phyloP scores from a whole-genome alignment of 306 rosid genomes.

The Glycine latifolia region DNA sequence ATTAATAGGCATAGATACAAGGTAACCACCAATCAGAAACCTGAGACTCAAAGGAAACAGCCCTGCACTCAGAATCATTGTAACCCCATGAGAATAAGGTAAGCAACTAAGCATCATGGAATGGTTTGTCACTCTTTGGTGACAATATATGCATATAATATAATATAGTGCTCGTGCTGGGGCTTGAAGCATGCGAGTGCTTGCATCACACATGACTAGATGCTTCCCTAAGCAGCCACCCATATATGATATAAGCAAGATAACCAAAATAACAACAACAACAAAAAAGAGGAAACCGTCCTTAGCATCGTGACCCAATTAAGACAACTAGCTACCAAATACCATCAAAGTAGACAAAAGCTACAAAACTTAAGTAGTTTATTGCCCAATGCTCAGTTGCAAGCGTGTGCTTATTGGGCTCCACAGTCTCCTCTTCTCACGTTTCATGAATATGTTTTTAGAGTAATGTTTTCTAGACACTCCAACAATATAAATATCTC shows the following conservation, averaged over 20 bases:
- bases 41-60: too few relatives aligned
- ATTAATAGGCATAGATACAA: too few relatives aligned
- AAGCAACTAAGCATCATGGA: slow-evolving; percentile 6
- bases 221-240: slow-evolving; percentile 80
- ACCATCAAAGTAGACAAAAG: slow-evolving; percentile 52
- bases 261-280: background rate
- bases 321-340: slow-evolving; percentile 53
- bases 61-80: too few relatives aligned
- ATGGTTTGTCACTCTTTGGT: slow-evolving; percentile 27
- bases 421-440: slow-evolving; percentile 56
- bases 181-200: slow-evolving; percentile 55
- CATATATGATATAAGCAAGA: slow-evolving; percentile 31
- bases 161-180: slow-evolving; percentile 50
- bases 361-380: slow-evolving; percentile 35
- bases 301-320: slow-evolving; percentile 52
- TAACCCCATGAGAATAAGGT: slow-evolving; percentile 3
- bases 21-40: too few relatives aligned
- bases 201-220: slow-evolving; percentile 76
- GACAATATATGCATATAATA: slow-evolving; percentile 9
- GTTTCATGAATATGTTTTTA: slow-evolving; percentile 33
- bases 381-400: slow-evolving; percentile 45
- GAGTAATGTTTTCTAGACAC: too few relatives aligned
- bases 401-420: slow-evolving; percentile 64
- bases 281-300: background rate
- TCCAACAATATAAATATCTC: too few relatives aligned